Evolutionary conservation across 495 filamentous ascomycete genomes (phyloP).

Genomic region (Parachaetomium inaequale): DNA sequence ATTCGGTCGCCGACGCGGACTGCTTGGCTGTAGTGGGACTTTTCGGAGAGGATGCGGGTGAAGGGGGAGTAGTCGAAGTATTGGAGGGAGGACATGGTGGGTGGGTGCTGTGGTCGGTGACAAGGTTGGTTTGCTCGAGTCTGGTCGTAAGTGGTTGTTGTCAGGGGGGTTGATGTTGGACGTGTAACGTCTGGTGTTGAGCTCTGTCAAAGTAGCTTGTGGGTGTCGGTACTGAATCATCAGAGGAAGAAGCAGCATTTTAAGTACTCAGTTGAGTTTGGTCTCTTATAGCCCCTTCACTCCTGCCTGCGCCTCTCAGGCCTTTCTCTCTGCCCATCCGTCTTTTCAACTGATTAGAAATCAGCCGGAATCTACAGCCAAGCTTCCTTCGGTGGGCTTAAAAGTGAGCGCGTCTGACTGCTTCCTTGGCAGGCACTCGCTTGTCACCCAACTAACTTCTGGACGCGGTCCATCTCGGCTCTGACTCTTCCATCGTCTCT

Average conservation of each 20-base stretch:
- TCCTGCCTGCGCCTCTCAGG: too few relatives aligned
- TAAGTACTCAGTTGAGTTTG: too few relatives aligned
- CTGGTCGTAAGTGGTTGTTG: too few relatives aligned
- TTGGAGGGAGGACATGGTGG: not conserved
- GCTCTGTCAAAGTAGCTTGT: too few relatives aligned
- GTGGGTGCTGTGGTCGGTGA: not conserved
- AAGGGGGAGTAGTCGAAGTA: conserved; percentile 4
- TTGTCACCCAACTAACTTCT: not conserved
- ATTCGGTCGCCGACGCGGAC: conserved; percentile 12
- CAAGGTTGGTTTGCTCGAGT: not conserved
- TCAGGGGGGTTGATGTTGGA: too few relatives aligned
- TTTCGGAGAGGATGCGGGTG: not conserved
- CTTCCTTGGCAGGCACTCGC: not conserved
- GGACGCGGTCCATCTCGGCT: too few relatives aligned
- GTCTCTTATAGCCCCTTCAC: too few relatives aligned
- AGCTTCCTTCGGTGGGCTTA: not conserved
- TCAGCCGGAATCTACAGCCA: not conserved
- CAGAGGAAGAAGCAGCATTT: too few relatives aligned
- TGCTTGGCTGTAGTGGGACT: conserved; percentile 13
- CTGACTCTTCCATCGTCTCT: not conserved
- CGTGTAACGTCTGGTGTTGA: too few relatives aligned
- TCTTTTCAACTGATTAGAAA: too few relatives aligned
- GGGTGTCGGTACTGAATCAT: too few relatives aligned
- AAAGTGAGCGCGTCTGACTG: not conserved
- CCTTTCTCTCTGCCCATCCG: too few relatives aligned